Conservation (phyloP, 805 yeast genomes). For the Saccharomycopsis amapae region DNA sequence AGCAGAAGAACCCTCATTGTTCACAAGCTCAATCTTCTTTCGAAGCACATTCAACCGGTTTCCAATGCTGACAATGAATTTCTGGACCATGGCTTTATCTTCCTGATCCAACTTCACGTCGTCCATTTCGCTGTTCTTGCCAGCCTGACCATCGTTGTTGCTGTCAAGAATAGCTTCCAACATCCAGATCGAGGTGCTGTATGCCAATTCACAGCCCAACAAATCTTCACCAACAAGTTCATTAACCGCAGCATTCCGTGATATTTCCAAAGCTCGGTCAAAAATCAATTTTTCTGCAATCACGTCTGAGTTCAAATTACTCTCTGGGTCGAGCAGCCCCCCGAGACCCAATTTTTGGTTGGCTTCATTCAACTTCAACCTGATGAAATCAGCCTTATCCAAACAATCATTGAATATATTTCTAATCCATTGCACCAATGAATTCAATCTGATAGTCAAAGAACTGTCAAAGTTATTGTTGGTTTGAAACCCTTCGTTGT, state of each 20-base stretch:
- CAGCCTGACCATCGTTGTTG: constrained; percentile 22
- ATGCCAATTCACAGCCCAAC: constrained; percentile 75
- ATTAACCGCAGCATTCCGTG: constrained; percentile 83
- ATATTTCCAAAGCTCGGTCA: constrained; percentile 90
- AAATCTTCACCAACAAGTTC: constrained; percentile 73
- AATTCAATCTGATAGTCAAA: constrained; percentile 25
- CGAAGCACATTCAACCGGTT: constrained; percentile 68
- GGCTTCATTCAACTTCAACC: constrained; percentile 44
- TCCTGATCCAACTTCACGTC: constrained; percentile 53
- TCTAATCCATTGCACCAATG: constrained; percentile 84
- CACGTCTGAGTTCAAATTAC: constrained; percentile 26
- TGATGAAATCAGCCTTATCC: constrained; percentile 79
- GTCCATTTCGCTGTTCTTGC: constrained; percentile 27
- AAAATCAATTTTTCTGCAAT: constrained; percentile 82
- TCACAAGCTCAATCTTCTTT: constrained; percentile 39
- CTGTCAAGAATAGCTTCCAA: constrained; percentile 72
- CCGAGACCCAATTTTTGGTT: constrained; percentile 28
- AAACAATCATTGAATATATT: constrained; percentile 82
- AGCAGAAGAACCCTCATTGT: constrained; percentile 1
- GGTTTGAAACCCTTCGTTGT: too few species aligned
- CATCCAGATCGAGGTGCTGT: constrained; percentile 95
- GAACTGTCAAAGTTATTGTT: constrained; percentile 4
- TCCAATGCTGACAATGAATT: constrained; percentile 76
- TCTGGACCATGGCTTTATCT: constrained; percentile 69
- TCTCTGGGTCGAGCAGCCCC: constrained; percentile 16